A percentile compares a stretch with the other conserved stretches of the same genome.
These are phyloP conservation scores for Heterobasidion irregulare DNA, from an alignment of 1,284 basidiomycete species.

Conservation along the genomic window DNA sequence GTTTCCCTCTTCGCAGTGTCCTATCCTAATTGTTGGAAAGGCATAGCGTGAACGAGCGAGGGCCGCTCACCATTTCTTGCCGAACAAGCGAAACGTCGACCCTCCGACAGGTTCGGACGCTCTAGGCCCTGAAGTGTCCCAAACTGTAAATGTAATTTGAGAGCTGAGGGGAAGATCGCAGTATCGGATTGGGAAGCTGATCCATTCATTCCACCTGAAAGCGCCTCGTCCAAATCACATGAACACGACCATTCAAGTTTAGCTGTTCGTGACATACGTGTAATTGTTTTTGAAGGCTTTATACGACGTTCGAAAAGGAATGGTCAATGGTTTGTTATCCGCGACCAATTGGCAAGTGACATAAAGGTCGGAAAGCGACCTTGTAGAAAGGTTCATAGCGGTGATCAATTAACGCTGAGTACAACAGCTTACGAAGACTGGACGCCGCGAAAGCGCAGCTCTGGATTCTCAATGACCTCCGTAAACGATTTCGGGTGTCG, in stretches of 20 bases:
- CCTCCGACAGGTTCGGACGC: constrained; percentile 79
- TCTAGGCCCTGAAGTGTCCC: constrained; percentile 83
- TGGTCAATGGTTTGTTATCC: constrained; percentile 88
- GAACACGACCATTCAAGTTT: not conserved
- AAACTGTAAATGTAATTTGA: constrained; percentile 90
- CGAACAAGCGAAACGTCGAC: constrained; percentile 84
- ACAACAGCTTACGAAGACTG: constrained; percentile 58
- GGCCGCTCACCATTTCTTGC: constrained; percentile 74
- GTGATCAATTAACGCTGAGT: constrained; percentile 16
- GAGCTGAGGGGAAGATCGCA: constrained; percentile 84
- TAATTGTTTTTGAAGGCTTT: constrained; percentile 85
- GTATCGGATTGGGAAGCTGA: constrained; percentile 85
- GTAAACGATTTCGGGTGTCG: constrained; percentile 64
- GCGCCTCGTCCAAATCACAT: not conserved
- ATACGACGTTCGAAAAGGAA: constrained; percentile 87
- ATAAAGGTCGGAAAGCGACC: constrained; percentile 86
- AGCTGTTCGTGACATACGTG: constrained; percentile 33
- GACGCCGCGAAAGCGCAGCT: constrained; percentile 70
- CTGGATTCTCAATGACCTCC: constrained; percentile 71
- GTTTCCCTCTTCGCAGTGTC: constrained; percentile 87
- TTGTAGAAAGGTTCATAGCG: constrained; percentile 8
- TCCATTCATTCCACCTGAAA: constrained; percentile 89
- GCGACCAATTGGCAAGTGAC: constrained; percentile 87
- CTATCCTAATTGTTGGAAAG: constrained; percentile 27
- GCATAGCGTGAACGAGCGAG: not conserved